phyloP scores from a whole-genome alignment of 2,329 filamentous ascomycete species.

The Colletotrichum horii region DNA sequence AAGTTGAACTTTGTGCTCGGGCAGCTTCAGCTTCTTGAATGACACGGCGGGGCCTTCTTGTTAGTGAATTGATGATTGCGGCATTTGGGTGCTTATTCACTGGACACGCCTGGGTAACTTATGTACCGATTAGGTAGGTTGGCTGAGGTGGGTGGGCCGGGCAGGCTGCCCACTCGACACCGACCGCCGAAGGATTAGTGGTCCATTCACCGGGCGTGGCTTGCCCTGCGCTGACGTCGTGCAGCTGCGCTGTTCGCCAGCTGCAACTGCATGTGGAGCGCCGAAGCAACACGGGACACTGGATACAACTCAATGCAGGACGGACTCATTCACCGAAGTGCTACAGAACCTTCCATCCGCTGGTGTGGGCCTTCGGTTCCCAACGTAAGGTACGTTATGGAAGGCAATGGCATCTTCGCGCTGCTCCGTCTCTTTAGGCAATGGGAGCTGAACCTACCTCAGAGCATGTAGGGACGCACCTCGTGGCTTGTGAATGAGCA shows the following conservation, averaged over 20 bases:
- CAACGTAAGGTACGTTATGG: neutral
- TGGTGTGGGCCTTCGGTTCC: neutral
- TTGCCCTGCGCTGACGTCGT: constrained; percentile 5
- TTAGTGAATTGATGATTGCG: constrained; percentile 13
- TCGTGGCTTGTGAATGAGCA: neutral
- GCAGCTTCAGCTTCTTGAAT: neutral
- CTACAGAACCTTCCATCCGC: neutral
- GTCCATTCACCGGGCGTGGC: neutral
- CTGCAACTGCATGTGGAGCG: neutral
- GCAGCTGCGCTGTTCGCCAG: neutral
- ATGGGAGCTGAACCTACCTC: neutral
- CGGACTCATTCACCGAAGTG: neutral
- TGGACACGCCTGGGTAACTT: neutral
- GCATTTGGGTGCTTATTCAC: constrained; percentile 13
- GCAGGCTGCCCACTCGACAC: neutral
- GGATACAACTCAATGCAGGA: neutral
- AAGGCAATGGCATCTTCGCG: neutral
- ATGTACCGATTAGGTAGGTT: neutral
- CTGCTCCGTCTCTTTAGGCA: neutral
- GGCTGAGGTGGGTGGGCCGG: neutral
- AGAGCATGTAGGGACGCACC: neutral
- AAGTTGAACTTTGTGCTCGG: neutral
- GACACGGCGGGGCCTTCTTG: neutral
- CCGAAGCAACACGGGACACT: neutral
- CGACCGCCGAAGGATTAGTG: neutral